A percentile compares a stretch with the other conserved stretches of the same genome.
Conservation (phyloP, 495 filamentous ascomycete genomes). For the Gamarada debralockiae region DNA sequence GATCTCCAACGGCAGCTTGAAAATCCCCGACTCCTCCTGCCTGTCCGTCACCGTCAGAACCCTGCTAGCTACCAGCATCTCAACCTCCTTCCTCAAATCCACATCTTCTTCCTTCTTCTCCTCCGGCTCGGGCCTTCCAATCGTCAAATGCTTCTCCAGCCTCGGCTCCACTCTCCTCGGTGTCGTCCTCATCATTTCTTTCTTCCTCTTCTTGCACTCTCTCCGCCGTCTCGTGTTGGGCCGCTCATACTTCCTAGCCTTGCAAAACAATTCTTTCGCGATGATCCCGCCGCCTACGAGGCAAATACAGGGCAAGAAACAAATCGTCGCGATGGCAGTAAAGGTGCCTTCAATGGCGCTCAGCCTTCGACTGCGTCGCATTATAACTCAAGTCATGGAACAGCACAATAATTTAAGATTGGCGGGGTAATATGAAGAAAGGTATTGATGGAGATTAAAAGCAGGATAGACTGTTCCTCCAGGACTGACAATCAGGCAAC, state of each 20-base stretch:
- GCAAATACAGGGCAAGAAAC: neutral
- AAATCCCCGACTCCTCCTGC: neutral
- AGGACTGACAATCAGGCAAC: too few species aligned
- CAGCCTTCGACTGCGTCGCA: too few species aligned
- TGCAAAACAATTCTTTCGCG: neutral
- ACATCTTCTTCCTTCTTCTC: neutral
- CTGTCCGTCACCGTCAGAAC: neutral
- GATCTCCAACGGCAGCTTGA: neutral
- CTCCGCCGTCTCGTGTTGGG: neutral
- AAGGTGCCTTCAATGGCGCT: too few species aligned
- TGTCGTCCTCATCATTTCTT: neutral
- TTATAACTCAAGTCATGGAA: too few species aligned
- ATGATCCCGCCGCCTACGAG: neutral
- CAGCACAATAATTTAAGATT: too few species aligned
- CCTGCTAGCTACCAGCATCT: neutral
- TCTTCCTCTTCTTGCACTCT: neutral
- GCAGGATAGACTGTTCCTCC: too few species aligned
- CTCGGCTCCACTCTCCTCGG: neutral
- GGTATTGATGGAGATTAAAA: too few species aligned
- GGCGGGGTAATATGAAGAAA: too few species aligned
- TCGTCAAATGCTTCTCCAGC: neutral
- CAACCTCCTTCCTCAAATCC: neutral
- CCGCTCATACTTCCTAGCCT: neutral
- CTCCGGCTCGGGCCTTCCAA: neutral
- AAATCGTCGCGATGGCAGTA: neutral